These are phyloP conservation scores for Annulohypoxylon maeteangense DNA, from an alignment of 495 filamentous ascomycete genomes.

Conservation along the genomic window DNA sequence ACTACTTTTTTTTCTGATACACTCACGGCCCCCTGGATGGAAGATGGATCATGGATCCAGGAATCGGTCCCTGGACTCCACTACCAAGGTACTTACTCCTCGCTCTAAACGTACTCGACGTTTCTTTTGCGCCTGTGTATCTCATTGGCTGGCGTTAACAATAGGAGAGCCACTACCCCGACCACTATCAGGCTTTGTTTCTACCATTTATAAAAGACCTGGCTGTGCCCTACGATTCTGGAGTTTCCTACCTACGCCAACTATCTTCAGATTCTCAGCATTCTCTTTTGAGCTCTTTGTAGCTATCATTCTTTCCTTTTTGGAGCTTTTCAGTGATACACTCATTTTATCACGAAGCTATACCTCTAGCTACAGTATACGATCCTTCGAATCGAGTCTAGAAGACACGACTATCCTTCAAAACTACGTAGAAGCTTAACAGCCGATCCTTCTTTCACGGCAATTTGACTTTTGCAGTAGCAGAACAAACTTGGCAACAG, in stretches of 20 bases:
- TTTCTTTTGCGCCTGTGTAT: conserved; percentile 20
- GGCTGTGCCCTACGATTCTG: conserved; percentile 14
- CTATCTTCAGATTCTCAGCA: conserved; percentile 40
- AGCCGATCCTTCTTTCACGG: conserved; percentile 17
- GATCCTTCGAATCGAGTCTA: conserved; percentile 25
- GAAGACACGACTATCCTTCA: conserved; percentile 35
- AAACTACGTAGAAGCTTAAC: conserved; percentile 22
- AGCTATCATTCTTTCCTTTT: conserved; percentile 44
- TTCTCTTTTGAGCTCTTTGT: conserved; percentile 40
- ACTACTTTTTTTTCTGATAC: conserved; percentile 32
- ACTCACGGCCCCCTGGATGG: conserved; percentile 34
- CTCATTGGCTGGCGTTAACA: conserved; percentile 31
- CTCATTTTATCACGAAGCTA: conserved; percentile 44
- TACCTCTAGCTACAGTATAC: conserved; percentile 39
- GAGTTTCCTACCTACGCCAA: conserved; percentile 11
- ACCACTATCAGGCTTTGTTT: conserved; percentile 36
- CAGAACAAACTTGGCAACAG: not conserved
- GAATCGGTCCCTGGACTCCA: conserved; percentile 22
- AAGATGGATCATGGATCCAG: conserved; percentile 35
- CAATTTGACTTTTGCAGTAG: conserved; percentile 17
- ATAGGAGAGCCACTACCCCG: conserved; percentile 23
- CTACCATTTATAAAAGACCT: conserved; percentile 37
- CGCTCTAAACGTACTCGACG: conserved; percentile 16
- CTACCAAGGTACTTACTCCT: conserved; percentile 12
- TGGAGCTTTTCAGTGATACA: conserved; percentile 41